phyloP scores from a whole-genome alignment of 768 basidiomycete species.

The Ramaria sp. region DNA sequence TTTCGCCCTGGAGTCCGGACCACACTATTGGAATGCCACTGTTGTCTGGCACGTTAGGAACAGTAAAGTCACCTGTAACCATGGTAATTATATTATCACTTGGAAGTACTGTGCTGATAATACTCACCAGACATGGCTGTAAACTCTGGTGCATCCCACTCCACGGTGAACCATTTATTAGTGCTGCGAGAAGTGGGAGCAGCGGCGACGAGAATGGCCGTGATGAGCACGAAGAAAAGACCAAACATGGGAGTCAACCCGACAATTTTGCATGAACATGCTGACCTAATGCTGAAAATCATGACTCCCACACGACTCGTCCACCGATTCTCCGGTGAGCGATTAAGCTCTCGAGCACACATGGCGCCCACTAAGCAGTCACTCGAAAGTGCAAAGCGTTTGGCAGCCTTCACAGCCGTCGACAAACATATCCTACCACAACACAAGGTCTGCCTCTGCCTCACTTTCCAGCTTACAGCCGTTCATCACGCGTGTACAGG shows the following conservation, averaged over 20 bases:
- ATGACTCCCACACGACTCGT: neutral
- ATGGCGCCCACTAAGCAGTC: neutral
- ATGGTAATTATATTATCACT: neutral
- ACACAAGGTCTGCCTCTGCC: conserved; percentile 53
- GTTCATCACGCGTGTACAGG: conserved; percentile 30
- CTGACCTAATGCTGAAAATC: neutral
- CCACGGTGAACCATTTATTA: conserved; percentile 4
- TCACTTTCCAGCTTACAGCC: neutral
- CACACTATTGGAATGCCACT: neutral
- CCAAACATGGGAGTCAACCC: too few relatives aligned
- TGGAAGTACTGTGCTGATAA: neutral
- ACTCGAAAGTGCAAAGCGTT: conserved; percentile 75
- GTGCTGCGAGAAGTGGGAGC: neutral
- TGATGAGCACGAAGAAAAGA: neutral
- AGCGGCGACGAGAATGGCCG: neutral
- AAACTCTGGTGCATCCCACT: conserved; percentile 7
- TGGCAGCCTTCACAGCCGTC: conserved; percentile 92
- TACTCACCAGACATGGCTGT: conserved; percentile 1
- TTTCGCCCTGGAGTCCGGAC: conserved; percentile 4
- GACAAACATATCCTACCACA: conserved; percentile 76
- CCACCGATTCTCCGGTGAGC: neutral
- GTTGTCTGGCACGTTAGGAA: neutral
- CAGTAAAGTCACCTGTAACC: conserved; percentile 2
- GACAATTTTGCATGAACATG: too few relatives aligned
- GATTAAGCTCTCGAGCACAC: neutral